Conservation (phyloP, 495 filamentous ascomycete species). For the Talaromyces ruber region DNA sequence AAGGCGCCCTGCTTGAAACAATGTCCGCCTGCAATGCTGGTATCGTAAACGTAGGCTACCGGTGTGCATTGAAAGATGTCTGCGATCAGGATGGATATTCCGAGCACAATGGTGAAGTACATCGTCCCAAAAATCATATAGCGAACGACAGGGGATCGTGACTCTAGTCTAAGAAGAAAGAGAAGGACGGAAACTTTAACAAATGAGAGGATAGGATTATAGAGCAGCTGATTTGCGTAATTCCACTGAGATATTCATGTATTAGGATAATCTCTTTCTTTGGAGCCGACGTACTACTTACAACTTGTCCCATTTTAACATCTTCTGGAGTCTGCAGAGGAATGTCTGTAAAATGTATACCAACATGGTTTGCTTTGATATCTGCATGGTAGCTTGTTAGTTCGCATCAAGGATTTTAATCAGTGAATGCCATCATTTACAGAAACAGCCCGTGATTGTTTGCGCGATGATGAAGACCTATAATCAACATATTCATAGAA, state of each 20-base stretch:
- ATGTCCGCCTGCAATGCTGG: constrained; percentile 21
- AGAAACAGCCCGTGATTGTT: neutral
- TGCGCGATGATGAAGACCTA: neutral
- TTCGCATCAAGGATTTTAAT: neutral
- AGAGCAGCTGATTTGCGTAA: constrained; percentile 51
- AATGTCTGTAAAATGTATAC: constrained; percentile 36
- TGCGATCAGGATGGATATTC: constrained; percentile 45
- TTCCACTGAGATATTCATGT: constrained; percentile 10
- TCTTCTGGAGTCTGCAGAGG: constrained; percentile 14
- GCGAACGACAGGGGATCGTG: constrained; percentile 23
- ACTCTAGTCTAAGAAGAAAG: constrained; percentile 41
- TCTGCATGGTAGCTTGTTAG: constrained; percentile 16
- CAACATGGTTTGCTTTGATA: constrained; percentile 44
- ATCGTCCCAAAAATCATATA: constrained; percentile 33
- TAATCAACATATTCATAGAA: neutral
- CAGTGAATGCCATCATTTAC: neutral
- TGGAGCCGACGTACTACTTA: neutral
- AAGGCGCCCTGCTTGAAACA: constrained; percentile 35
- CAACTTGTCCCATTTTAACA: constrained; percentile 11
- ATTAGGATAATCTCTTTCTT: neutral
- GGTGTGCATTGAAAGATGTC: constrained; percentile 51
- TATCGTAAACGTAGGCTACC: constrained; percentile 33
- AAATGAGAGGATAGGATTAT: constrained; percentile 54
- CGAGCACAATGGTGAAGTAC: constrained; percentile 39
- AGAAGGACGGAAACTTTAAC: constrained; percentile 48